A percentile compares a stretch with the other conserved stretches of the same genome.
phyloP scores from a whole-genome alignment of 768 basidiomycete genomes.

The Tulasnella sp. region DNA sequence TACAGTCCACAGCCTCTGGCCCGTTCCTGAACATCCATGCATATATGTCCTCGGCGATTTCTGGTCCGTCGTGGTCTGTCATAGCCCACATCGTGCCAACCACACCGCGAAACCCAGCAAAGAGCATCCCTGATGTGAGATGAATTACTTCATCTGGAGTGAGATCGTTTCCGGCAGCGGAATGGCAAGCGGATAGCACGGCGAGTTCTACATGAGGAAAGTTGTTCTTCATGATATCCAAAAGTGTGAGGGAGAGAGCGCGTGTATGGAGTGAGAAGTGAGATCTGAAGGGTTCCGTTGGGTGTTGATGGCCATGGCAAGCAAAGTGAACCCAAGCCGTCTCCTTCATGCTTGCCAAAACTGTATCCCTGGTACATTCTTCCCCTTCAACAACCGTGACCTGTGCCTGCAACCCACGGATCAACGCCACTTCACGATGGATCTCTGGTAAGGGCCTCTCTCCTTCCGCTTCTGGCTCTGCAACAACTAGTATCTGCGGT shows the following conservation, averaged over 20 bases:
- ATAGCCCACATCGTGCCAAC: conserved; percentile 1
- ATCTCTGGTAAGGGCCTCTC: not conserved
- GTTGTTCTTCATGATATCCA: not conserved
- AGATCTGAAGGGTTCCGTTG: not conserved
- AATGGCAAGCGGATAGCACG: not conserved
- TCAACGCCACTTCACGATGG: not conserved
- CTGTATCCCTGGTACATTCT: not conserved
- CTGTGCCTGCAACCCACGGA: not conserved
- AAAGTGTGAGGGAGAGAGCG: not conserved
- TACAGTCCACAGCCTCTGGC: too few relatives aligned
- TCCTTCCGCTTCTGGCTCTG: not conserved
- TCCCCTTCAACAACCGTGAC: not conserved
- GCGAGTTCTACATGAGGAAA: not conserved
- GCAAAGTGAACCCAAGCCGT: not conserved
- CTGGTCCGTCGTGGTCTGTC: not conserved
- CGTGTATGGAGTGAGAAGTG: not conserved
- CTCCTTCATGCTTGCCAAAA: not conserved
- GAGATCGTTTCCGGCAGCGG: not conserved
- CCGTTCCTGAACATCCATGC: too few relatives aligned
- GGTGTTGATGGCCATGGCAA: not conserved
- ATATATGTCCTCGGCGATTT: not conserved
- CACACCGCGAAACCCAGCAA: not conserved
- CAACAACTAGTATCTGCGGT: not conserved
- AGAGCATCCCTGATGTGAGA: not conserved
- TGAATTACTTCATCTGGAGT: not conserved